Evolutionary conservation across 805 yeast genomes (phyloP), one percentile per base, ranked within the genome.

Genomic region (Komagataella pastoris): DNA sequence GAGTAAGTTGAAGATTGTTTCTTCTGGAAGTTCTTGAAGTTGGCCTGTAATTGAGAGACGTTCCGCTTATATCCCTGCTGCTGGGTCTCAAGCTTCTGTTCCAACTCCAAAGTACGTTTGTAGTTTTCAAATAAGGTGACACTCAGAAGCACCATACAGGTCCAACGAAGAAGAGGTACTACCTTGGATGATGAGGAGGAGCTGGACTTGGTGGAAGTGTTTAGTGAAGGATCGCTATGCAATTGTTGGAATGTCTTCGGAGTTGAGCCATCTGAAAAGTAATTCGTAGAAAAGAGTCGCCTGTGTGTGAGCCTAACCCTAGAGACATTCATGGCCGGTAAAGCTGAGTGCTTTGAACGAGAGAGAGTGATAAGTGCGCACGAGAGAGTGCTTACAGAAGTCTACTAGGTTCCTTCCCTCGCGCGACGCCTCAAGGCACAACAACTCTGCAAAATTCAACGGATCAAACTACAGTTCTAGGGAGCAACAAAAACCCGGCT

Each of bases 1-100:
- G 40, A 30, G 40, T 30, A 30, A 14, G 40, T 30, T 1, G 40
- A 30, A 30, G 40, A 30, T 50, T 76, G 67, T 59, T 75, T 75
- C 64, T 76, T 76, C 53, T 76, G 68, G 47, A 74, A 76, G 24
- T 70, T 72, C 49, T 74, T 70, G 60, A 73, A 74, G 56, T 75
- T 76, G 47, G 72, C 69, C 58, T 80, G 77, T 51, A 71, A 59
- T 30, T 30, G 40, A 10, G 40, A 30, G 40, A 30, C 10, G 40
- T 30, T 30, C n/a, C 40, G 40, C 14, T 30, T 30, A 14, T 30
- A 30, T 14, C 40, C 40, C 14, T 30, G 40, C 40, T 30, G 40
- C 40, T 30, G 40, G 40, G 40, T 4, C 14, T 30, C 40, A 30
- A 30, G 40, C 40, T 30, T 30, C 14, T 30, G 40, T 5, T 30